Evolutionary conservation across 441 rosid genomes (phyloP), one percentile per base, ranked within the genome.

Genomic region (Jatropha podagrica): DNA sequence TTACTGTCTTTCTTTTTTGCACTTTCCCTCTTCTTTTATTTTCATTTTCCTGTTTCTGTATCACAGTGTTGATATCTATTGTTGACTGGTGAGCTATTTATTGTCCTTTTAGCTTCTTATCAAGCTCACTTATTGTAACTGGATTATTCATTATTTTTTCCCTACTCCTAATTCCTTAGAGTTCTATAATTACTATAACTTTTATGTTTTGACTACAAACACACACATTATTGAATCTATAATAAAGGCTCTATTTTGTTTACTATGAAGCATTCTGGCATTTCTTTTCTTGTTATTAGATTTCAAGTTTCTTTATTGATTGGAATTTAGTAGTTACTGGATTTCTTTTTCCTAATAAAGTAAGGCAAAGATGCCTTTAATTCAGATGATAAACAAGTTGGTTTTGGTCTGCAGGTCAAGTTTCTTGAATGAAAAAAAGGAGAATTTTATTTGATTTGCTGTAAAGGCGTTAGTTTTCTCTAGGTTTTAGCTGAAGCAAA

Each of bases 91-190:
- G 6, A 6, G 38, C 65, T 71, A 41, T 71, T 40, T 15, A 15
- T 49, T 62, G 46, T 23, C 46, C 26, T 73, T 63, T 63, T 46
- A 49, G 49, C 32, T 73, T 73, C 32, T 63, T 49, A 48, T 10
- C 49, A 63, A 17, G 32, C 14, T 42, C 60, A 8, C 32, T 52
- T 14, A 58, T 51, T 51, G 15, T 26, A 10, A 41, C 37, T 13
- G 8, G 6, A 65, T 20, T 63, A 14, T 26, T 20, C 20, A 1
- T 32, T 17, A 61, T 61, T 12, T 59, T 38, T 26, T 32, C 32
- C 32, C 42, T 14, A 12, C 42, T 61, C 4, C 38, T 32, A 27
- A 12, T 61, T 13, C 32, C 18, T 32, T 11, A 6, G 5, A 27
- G 3, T 13, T 61, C 1, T 12, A 4, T 4, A 10, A 2, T 40